phyloP scores from a whole-genome alignment of 139 green algal species.

The Haematococcus lacustris region DNA sequence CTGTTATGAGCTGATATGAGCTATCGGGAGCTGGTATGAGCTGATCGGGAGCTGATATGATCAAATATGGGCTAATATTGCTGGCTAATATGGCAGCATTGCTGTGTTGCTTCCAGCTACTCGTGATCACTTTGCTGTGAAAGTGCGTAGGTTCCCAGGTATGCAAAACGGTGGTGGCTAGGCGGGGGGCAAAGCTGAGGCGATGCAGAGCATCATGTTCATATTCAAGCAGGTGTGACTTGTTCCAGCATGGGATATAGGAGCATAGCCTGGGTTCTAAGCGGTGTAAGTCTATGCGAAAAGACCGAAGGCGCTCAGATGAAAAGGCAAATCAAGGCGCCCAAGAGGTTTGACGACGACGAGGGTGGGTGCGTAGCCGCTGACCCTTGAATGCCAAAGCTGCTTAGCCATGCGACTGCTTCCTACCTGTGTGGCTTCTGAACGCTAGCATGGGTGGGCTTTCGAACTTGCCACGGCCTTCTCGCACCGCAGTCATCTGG shows the following conservation, averaged over 20 bases:
- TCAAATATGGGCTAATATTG: too few relatives aligned
- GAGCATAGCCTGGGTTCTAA: neutral
- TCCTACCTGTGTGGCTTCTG: neutral
- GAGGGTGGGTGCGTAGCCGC: neutral
- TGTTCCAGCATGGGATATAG: neutral
- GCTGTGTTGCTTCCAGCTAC: too few relatives aligned
- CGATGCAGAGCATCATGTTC: too few relatives aligned
- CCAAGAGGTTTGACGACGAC: slow-evolving; percentile 10
- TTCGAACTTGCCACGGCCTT: neutral
- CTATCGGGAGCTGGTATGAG: too few relatives aligned
- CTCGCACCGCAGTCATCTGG: neutral
- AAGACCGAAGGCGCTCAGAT: neutral
- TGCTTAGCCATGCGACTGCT: neutral
- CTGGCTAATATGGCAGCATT: too few relatives aligned
- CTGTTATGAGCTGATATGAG: too few relatives aligned
- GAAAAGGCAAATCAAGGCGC: slow-evolving; percentile 4
- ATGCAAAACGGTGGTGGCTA: too few relatives aligned
- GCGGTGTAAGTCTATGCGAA: neutral
- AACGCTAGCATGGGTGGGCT: neutral
- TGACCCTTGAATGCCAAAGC: neutral
- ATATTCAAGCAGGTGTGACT: neutral
- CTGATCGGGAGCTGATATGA: too few relatives aligned
- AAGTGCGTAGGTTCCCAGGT: too few relatives aligned
- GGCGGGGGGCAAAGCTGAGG: too few relatives aligned
- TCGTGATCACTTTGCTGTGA: too few relatives aligned